Evolutionary conservation across 768 basidiomycete genomes (phyloP).

Genomic region (Lactifluus subvellereus): DNA sequence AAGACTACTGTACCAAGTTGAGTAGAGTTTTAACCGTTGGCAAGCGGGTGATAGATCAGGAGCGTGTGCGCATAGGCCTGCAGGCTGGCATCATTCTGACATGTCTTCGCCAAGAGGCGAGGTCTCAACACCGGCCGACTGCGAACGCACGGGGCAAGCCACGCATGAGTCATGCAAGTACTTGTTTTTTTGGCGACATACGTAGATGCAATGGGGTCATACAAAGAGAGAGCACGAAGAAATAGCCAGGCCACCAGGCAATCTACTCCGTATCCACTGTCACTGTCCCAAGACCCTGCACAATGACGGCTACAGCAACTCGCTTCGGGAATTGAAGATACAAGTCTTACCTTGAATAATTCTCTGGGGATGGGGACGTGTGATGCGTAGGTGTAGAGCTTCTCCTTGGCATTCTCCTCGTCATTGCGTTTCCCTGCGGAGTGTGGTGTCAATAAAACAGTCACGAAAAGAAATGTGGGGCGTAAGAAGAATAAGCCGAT

Average conservation of each 20-base stretch:
- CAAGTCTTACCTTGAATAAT: constrained; percentile 71
- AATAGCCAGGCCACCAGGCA: background rate
- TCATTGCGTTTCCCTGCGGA: constrained; percentile 90
- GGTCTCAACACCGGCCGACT: no score
- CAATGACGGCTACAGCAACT: constrained; percentile 13
- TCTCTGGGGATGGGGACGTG: constrained; percentile 56
- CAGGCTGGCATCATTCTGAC: background rate
- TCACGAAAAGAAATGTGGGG: background rate
- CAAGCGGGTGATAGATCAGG: background rate
- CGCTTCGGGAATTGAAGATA: constrained; percentile 15
- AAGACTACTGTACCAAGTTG: no score
- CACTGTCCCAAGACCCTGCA: constrained; percentile 77
- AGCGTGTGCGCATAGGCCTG: background rate
- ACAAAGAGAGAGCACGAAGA: background rate
- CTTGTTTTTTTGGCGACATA: constrained; percentile 1
- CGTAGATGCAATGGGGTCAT: background rate
- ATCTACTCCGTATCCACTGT: constrained; percentile 75
- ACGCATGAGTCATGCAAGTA: background rate
- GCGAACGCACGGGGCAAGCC: background rate
- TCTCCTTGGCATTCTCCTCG: constrained; percentile 98
- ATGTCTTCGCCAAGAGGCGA: background rate
- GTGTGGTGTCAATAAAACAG: background rate
- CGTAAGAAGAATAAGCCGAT: background rate
- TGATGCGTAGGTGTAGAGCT: constrained; percentile 88
- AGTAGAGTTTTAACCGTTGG: background rate